Evolutionary conservation across 129 eudicot species (phyloP), one percentile per base, ranked within the genome.

Genomic region (Ambrosia artemisiifolia): DNA sequence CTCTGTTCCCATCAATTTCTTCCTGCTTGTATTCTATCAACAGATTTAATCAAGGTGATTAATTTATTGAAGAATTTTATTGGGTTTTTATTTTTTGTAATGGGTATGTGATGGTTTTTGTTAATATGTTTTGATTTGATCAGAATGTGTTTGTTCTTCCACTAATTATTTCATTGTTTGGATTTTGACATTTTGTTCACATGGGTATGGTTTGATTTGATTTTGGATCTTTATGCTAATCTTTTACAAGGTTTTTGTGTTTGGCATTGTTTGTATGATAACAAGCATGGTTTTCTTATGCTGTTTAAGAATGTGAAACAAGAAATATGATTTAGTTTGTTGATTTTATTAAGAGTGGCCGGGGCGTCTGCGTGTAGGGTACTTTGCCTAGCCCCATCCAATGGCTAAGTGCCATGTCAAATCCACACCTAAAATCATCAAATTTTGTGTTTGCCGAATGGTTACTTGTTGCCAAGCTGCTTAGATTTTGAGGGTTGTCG

Each of bases 31-130:
- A 71, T 18, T 53, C 59, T 50, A 40, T 14, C 72, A 63, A 50
- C 71, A 65, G 67, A 78, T 78, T 78, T 67, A 64, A 78, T 4
- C 61, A 53, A 78, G 82, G 82, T 78, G 73, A 78, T 71, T 64
- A 12, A 16, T 77, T 63, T 70, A 8, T 63, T 71, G 36, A 24
- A 38, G 4, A 6, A 34, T 51, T 51, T 17, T 38, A 63, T 11
- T 53, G 72, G 82, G 62, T 63, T 78, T 78, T 64, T 13, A 65
- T 78, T 71, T 33, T 30, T 28, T 53, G 33, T 40, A 63, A 36
- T 70, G 72, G 72, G 77, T 70, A 16, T 51, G n/a, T 63, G 65
- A 63, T 71, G 53, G 7, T 63, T 51, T 78, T 38, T 42, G 68
- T 71, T 63, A 55, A 49, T 63, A 63, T 51, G 72, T 70, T 28